These are phyloP conservation scores for Papiliotrema flavescens DNA, from an alignment of 1,284 basidiomycete genomes.

Conservation along the genomic window DNA sequence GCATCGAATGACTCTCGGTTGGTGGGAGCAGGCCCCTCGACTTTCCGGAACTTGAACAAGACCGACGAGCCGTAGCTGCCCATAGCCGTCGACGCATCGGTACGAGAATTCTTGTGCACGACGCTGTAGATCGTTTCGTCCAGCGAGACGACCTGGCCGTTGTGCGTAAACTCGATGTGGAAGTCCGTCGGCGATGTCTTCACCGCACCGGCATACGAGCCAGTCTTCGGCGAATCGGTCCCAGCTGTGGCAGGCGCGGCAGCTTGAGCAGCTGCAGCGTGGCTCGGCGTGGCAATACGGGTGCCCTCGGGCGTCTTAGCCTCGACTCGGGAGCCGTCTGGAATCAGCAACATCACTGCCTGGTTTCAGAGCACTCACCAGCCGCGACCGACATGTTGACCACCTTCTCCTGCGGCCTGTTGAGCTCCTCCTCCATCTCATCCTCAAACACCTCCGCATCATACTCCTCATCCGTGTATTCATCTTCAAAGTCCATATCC, in stretches of 20 bases:
- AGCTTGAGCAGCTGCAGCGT: constrained; percentile 22
- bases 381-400: constrained; percentile 77
- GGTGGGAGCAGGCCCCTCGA: constrained; percentile 68
- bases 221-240: constrained; percentile 49
- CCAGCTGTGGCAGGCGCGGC: constrained; percentile 23
- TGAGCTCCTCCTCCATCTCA: constrained; percentile 56
- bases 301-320: constrained; percentile 96
- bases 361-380: constrained; percentile 53
- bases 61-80: constrained; percentile 25
- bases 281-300: constrained; percentile 78
- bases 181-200: constrained; percentile 90
- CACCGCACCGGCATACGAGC: constrained; percentile 88
- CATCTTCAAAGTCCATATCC: constrained; percentile 50
- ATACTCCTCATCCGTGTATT: constrained; percentile 73
- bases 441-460: constrained; percentile 54
- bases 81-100: background rate
- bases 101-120: constrained; percentile 57
- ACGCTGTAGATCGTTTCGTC: constrained; percentile 95
- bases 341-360: background rate
- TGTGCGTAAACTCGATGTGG: constrained; percentile 94
- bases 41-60: constrained; percentile 84
- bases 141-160: constrained; percentile 73
- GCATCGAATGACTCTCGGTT: constrained; percentile 26
- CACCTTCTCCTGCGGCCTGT: constrained; percentile 65
- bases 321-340: constrained; percentile 84